Evolutionary conservation across 805 yeast genomes (phyloP).

Genomic region (Suhomyces canberraensis): DNA sequence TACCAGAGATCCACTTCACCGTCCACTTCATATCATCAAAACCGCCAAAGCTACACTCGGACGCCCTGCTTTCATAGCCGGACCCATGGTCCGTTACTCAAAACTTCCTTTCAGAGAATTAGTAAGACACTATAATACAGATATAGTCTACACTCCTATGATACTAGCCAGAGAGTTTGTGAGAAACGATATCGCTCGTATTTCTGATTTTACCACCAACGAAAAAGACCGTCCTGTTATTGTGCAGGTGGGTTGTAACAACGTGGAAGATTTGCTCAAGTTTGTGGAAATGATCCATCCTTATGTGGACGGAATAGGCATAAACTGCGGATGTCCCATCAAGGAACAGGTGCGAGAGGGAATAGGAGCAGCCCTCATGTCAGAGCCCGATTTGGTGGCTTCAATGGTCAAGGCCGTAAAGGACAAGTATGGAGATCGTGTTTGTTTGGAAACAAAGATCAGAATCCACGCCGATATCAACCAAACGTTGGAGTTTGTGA

Average conservation of each 20-base stretch:
- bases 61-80: conserved; percentile 46
- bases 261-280: conserved; percentile 73
- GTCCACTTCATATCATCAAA: conserved; percentile 34
- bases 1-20: conserved; percentile 21
- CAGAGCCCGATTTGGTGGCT: conserved; percentile 74
- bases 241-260: conserved; percentile 89
- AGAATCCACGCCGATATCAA: conserved; percentile 75
- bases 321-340: conserved; percentile 97
- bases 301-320: conserved; percentile 87
- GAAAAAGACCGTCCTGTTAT: conserved; percentile 65
- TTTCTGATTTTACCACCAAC: conserved; percentile 83
- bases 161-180: conserved; percentile 94
- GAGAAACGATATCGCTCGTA: conserved; percentile 73
- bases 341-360: conserved; percentile 94
- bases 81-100: conserved; percentile 97
- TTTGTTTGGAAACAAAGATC: conserved; percentile 89
- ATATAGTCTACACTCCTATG: conserved; percentile 94
- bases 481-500: conserved; percentile 72
- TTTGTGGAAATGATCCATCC: conserved; percentile 90
- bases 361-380: conserved; percentile 93
- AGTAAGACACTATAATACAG: conserved; percentile 65
- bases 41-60: conserved; percentile 19
- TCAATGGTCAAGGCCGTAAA: conserved; percentile 84
- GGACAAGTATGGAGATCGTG: conserved; percentile 59
- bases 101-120: conserved; percentile 87